Conservation (phyloP, 75 land plant species). For the Pinus taeda region DNA sequence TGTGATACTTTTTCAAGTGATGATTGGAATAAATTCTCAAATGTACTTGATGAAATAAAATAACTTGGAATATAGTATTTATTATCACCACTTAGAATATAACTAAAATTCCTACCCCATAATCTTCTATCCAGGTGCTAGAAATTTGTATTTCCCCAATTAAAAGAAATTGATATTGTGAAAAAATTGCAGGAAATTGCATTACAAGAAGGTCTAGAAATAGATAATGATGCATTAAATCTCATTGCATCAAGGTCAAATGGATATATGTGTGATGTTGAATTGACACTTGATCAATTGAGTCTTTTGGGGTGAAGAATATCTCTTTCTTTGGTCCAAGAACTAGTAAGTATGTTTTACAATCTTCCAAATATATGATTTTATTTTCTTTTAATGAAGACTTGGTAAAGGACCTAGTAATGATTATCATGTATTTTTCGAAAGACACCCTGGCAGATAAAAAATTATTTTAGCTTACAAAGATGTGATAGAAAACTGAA, state of each 20-base stretch:
- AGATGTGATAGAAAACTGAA: not conserved
- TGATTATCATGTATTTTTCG: not conserved
- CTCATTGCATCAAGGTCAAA: constrained; percentile 81
- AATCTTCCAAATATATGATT: constrained; percentile 6
- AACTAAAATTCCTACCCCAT: constrained; percentile 71
- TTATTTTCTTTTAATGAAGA: not conserved
- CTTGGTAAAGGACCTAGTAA: not conserved
- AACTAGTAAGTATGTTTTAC: constrained; percentile 12
- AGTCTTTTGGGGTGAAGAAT: constrained; percentile 85
- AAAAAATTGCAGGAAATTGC: constrained; percentile 66
- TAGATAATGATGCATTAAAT: constrained; percentile 74
- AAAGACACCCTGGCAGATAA: not conserved
- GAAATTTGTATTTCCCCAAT: constrained; percentile 79
- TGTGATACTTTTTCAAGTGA: constrained; percentile 67
- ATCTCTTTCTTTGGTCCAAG: constrained; percentile 75
- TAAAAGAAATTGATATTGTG: constrained; percentile 84
- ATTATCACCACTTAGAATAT: constrained; percentile 61
- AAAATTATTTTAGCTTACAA: not conserved
- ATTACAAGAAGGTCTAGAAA: constrained; percentile 62
- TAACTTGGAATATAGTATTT: constrained; percentile 67
- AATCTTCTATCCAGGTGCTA: constrained; percentile 76
- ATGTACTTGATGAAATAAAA: constrained; percentile 70
- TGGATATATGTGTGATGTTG: constrained; percentile 94
- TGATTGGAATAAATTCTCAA: constrained; percentile 75
- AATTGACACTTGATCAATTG: constrained; percentile 93